Evolutionary conservation across 495 filamentous ascomycete genomes (phyloP), one percentile per base, ranked within the genome.

Genomic region (Collariella sp.): DNA sequence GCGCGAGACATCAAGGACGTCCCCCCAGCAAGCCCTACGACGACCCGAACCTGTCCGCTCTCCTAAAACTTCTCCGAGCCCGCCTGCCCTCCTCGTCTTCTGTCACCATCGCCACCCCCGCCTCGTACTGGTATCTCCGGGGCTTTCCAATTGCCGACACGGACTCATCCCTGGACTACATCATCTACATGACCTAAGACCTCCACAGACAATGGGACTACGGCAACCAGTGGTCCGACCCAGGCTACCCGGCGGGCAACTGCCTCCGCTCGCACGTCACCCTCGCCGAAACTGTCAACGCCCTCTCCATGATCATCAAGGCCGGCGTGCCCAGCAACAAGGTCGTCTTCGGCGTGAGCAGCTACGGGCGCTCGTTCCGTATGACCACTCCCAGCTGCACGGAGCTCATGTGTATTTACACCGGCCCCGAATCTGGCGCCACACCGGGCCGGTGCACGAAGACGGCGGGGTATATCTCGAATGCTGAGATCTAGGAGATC

Each of bases 221-320:
- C 10, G 46, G 46, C 16, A 53, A 22, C n/a, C 5, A 7, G n/a
- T 40, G 39, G 18, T 34, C 29, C 0, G 39, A 45, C 59, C 11
- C 43, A 2, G 72, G 70, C 20, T 79, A 75, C 50, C 45, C 57
- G 0, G 38, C 13, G 0, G 70, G 75, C 15, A 69, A 69, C 52
- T 74, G 72, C 53, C 67, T 75, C 1, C 62, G 70, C 19, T 67
- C 61, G 9, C 72, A 77, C 43, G 69, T 75, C 33, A 76, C 76
- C 48, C 16, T 56, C 31, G 74, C 75, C 3, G 75, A 78, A 57
- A 76, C 71, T 2, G 33, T 52, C 20, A 22, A 63, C 12, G 62
- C 69, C 1, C 57, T 77, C 1, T 45, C 66, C 18, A 75, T 78
- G 72, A 65, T 77, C 26, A 78, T 74, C 34, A 79, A 79, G 55